A percentile compares a stretch with the other conserved stretches of the same genome.
Conservation (phyloP, 768 basidiomycete genomes). For the Russula earlei region DNA sequence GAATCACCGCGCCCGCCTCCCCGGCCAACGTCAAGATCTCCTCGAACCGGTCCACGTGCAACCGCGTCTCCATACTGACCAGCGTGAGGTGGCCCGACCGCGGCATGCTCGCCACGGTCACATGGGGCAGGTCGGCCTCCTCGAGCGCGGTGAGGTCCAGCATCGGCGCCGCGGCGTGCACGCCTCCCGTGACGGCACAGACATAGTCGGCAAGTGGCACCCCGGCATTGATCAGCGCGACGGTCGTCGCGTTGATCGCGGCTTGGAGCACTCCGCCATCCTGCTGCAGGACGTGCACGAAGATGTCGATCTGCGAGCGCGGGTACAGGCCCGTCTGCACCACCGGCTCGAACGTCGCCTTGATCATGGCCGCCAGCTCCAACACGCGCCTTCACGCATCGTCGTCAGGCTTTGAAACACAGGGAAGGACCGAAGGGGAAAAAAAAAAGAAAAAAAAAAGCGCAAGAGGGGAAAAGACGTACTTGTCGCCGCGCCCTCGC, state of each 20-base stretch:
- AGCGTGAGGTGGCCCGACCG: conserved; percentile 78
- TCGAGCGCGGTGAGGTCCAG: conserved; percentile 85
- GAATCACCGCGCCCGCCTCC: conserved; percentile 68
- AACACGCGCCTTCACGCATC: conserved; percentile 55
- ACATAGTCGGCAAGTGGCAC: conserved; percentile 88
- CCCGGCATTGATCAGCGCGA: conserved; percentile 84
- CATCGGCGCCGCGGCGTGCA: conserved; percentile 70
- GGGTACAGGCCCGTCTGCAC: conserved; percentile 88
- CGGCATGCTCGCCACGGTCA: conserved; percentile 87
- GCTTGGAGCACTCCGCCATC: conserved; percentile 89
- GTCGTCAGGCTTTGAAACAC: neutral
- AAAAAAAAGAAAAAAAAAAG: neutral
- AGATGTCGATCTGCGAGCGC: conserved; percentile 89
- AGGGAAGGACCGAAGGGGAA: neutral
- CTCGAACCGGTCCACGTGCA: conserved; percentile 87
- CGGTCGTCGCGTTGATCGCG: conserved; percentile 89
- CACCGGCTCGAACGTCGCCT: conserved; percentile 94
- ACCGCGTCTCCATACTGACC: conserved; percentile 87
- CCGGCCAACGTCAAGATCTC: conserved; percentile 76
- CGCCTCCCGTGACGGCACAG: conserved; percentile 81
- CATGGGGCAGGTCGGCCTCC: conserved; percentile 81
- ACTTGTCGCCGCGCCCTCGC: conserved; percentile 82
- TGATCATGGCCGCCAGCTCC: conserved; percentile 80
- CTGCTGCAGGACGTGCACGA: conserved; percentile 85
- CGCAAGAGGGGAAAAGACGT: conserved; percentile 18